Evolutionary conservation across 805 yeast species (phyloP).

Genomic region (Saturnispora diversa): DNA sequence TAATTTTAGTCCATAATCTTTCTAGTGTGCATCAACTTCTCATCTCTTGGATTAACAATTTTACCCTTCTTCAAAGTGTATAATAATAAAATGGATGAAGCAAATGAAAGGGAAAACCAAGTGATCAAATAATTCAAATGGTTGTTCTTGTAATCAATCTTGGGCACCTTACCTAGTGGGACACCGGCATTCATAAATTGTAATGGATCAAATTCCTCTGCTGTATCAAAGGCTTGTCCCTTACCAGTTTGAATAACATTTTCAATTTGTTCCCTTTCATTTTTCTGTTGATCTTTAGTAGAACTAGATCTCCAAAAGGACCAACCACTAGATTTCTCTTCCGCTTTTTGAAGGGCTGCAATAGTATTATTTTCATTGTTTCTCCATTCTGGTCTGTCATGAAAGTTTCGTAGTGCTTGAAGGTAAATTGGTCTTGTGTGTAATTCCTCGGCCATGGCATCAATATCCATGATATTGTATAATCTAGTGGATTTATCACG

Average conservation of each 20-base stretch:
- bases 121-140: conserved; percentile 89
- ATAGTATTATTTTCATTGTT: conserved; percentile 11
- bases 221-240: conserved; percentile 18
- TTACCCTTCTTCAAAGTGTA: conserved; percentile 40
- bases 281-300: not conserved
- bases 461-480: conserved; percentile 75
- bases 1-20: conserved; percentile 27
- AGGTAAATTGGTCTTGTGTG: conserved; percentile 66
- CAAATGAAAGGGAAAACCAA: conserved; percentile 83
- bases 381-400: conserved; percentile 50
- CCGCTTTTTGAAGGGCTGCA: conserved; percentile 1
- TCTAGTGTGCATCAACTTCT: conserved; percentile 43
- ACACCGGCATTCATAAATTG: conserved; percentile 77
- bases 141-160: conserved; percentile 74
- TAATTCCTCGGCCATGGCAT: conserved; percentile 65
- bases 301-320: conserved; percentile 11
- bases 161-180: conserved; percentile 80
- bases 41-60: conserved; percentile 33
- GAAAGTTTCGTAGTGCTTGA: conserved; percentile 61
- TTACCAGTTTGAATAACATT: conserved; percentile 8
- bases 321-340: conserved; percentile 12
- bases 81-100: conserved; percentile 60
- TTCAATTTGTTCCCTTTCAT: not conserved
- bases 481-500: conserved; percentile 57
- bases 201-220: conserved; percentile 39